Evolutionary conservation across 2,329 filamentous ascomycete genomes (phyloP).

Genomic region (Xylaria sp.): DNA sequence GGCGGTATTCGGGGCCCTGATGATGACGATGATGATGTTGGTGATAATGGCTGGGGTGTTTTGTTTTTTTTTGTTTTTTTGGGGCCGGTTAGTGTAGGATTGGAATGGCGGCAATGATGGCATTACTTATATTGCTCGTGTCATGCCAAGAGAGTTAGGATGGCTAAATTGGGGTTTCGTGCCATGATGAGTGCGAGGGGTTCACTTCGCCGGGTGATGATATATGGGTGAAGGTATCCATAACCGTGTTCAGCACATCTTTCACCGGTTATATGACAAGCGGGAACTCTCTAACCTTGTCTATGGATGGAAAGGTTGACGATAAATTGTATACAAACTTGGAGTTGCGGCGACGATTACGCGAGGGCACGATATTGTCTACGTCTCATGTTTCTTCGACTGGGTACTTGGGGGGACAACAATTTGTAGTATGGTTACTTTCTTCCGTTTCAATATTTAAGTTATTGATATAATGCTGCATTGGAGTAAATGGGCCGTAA

Average conservation of each 20-base stretch:
- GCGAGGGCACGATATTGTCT: conserved; percentile 26
- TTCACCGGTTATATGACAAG: not conserved
- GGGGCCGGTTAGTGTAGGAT: not conserved
- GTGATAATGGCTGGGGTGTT: not conserved
- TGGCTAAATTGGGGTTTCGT: not conserved
- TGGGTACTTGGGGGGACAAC: not conserved
- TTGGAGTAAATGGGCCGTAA: conserved; percentile 16
- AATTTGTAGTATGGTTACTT: conserved; percentile 11
- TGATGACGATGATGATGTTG: no score
- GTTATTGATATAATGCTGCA: conserved; percentile 26
- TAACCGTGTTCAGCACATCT: not conserved
- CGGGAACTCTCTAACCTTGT: not conserved
- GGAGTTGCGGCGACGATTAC: conserved; percentile 21
- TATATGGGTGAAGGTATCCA: not conserved
- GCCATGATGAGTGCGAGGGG: not conserved
- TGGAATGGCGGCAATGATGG: not conserved
- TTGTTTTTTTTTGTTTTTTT: not conserved
- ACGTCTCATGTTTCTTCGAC: conserved; percentile 9
- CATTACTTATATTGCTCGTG: not conserved
- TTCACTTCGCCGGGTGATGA: not conserved
- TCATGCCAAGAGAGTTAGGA: not conserved
- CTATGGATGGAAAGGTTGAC: conserved; percentile 2
- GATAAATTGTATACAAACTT: conserved; percentile 34
- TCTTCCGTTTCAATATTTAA: conserved; percentile 22
- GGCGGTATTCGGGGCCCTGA: conserved; percentile 60